Evolutionary conservation across 1,284 basidiomycete species (phyloP).

Genomic region (Pulchroboletus neoregius): DNA sequence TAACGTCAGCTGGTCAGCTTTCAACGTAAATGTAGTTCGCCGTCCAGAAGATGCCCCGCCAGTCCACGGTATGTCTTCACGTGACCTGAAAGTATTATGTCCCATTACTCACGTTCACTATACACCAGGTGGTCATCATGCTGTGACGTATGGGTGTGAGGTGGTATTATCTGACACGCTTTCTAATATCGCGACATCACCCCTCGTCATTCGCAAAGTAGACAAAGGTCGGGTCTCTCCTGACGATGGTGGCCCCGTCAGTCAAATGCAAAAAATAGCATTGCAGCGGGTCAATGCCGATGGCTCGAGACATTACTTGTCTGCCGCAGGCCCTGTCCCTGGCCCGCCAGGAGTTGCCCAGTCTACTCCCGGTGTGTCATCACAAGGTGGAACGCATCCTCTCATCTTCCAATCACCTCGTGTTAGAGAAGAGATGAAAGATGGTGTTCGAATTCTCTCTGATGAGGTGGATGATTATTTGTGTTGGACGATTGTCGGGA

Average conservation of each 20-base stretch:
- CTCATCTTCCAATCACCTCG: slow-evolving; percentile 74
- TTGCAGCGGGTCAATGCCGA: slow-evolving; percentile 80
- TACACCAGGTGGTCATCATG: slow-evolving; percentile 59
- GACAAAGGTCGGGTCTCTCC: slow-evolving; percentile 83
- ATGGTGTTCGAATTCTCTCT: slow-evolving; percentile 61
- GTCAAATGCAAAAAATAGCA: slow-evolving; percentile 95
- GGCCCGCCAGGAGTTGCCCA: slow-evolving; percentile 65
- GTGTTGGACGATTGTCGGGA: slow-evolving; percentile 94
- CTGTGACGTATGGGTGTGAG: slow-evolving; percentile 89
- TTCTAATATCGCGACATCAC: slow-evolving; percentile 82
- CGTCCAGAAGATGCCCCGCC: slow-evolving; percentile 55
- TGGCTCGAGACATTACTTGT: slow-evolving; percentile 75
- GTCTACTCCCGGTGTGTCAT: slow-evolving; percentile 62
- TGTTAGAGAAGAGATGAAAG: slow-evolving; percentile 69
- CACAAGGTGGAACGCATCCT: slow-evolving; percentile 75
- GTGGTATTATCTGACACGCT: slow-evolving; percentile 82
- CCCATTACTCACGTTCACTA: slow-evolving; percentile 40
- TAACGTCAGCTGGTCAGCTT: slow-evolving; percentile 88
- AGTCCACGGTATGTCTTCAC: slow-evolving; percentile 53
- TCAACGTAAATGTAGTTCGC: slow-evolving; percentile 82
- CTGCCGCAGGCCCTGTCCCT: slow-evolving; percentile 77
- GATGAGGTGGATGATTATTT: slow-evolving; percentile 93
- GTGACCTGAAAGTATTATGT: slow-evolving; percentile 43
- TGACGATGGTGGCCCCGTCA: slow-evolving; percentile 87
- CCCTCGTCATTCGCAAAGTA: slow-evolving; percentile 86